phyloP scores from a whole-genome alignment of 345 rosid genomes.

The Brassica nigra region DNA sequence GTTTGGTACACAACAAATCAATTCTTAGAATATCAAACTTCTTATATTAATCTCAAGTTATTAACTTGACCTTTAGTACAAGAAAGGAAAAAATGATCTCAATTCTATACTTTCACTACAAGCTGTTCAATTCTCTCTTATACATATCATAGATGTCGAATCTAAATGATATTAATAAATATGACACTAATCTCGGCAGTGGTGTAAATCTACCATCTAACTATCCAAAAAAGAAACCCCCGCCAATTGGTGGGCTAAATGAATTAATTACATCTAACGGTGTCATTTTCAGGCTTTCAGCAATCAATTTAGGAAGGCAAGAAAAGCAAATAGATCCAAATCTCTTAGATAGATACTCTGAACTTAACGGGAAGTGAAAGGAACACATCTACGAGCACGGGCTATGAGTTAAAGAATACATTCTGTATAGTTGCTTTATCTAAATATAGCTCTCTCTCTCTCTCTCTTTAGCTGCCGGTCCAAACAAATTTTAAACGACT shows the following conservation, averaged over 20 bases:
- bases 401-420: slow-evolving; percentile 9
- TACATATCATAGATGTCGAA: not conserved
- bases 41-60: not conserved
- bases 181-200: slow-evolving; percentile 12
- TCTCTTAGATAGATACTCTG: slow-evolving; percentile 28
- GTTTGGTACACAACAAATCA: not conserved
- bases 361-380: slow-evolving; percentile 29
- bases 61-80: not conserved
- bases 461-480: not conserved
- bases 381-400: slow-evolving; percentile 14
- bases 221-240: not conserved
- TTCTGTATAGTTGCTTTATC: not conserved
- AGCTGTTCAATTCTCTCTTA: slow-evolving; percentile 7
- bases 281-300: slow-evolving; percentile 16
- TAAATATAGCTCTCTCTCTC: not conserved
- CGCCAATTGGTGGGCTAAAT: not conserved
- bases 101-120: not conserved
- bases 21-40: not conserved
- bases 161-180: not conserved
- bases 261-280: not conserved
- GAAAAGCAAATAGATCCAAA: not conserved
- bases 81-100: not conserved
- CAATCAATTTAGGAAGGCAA: slow-evolving; percentile 27
- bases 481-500: not conserved
- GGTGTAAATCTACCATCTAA: slow-evolving; percentile 32